phyloP scores from a whole-genome alignment of 2,329 filamentous ascomycete genomes.

The Sodiomyces alkalinus region DNA sequence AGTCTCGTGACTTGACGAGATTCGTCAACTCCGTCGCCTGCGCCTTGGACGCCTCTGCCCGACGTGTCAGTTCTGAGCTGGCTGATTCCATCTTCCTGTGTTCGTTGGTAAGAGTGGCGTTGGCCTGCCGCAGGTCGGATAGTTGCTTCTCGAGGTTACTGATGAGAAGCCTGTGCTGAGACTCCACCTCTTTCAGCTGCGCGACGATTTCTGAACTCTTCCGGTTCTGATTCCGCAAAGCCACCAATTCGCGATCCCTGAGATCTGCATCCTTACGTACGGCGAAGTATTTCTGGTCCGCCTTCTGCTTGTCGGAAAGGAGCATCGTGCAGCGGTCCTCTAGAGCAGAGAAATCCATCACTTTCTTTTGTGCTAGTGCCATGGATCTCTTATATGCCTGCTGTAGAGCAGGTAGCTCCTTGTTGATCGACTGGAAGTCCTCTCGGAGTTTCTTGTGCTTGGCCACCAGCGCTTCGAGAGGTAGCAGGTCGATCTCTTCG shows the following conservation, averaged over 20 bases:
- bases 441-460: constrained; percentile 63
- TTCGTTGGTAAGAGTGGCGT: constrained; percentile 55
- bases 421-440: constrained; percentile 71
- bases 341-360: constrained; percentile 56
- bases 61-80: constrained; percentile 52
- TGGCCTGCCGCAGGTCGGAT: constrained; percentile 64
- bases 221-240: constrained; percentile 65
- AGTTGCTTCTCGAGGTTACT: constrained; percentile 85
- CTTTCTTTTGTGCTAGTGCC: constrained; percentile 71
- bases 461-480: constrained; percentile 54
- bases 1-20: constrained; percentile 62
- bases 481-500: constrained; percentile 40
- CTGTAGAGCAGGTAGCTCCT: constrained; percentile 79
- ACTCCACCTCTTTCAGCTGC: constrained; percentile 81
- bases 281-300: constrained; percentile 95
- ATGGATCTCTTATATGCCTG: constrained; percentile 83
- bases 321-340: constrained; percentile 67
- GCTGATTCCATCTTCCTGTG: constrained; percentile 62
- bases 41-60: constrained; percentile 55
- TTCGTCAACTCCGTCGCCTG: constrained; percentile 67
- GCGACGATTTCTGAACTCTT: constrained; percentile 91
- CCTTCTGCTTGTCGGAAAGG: constrained; percentile 82
- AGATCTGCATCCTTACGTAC: constrained; percentile 89
- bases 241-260: constrained; percentile 63
- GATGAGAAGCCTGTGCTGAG: constrained; percentile 57